Base-by-base conservation (phyloP, 768 basidiomycete species). In the Boletus insuetus region DNA sequence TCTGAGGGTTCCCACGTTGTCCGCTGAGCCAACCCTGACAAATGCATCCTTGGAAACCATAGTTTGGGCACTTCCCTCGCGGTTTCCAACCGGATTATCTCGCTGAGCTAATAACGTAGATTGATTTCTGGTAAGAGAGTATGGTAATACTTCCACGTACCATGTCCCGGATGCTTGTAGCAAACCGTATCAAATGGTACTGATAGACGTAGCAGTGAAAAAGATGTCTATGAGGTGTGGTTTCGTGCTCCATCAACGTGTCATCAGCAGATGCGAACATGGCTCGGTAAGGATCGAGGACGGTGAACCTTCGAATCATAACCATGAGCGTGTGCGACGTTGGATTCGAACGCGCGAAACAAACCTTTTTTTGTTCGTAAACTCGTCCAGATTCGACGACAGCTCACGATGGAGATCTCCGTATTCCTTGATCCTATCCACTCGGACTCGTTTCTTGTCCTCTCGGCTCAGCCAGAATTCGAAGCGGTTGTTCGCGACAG, bases 131-230 rank as follows among this genome's bases (percentile, higher is more conserved):
- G 3, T 5, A 32, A 35, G 1, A 2, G 13, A 14, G 13, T 14
- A 19, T 5, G 4, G 4, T n/a, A 2, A 50, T n/a, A 3, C 8
- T 24, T 20, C 17, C 35, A 58, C 77, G 19, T 42, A 80, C 79
- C 54, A 74, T 47, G 8, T 69, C 69, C n/a, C 65, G 58, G 6
- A 77, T 52, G 12, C 64, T 56, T 10, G 56, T 53, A 3, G 71
- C 64, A 56, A 80, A 77, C 13, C 65, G 69, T 64, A 77, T 74
- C 47, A 77, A 59, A 54, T 81, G 80, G 51, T 74, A 79, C 56
- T 91, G 86, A 65, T 87, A 90, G 29, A 87, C 80, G 60, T 85
- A 91, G 47, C 84, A 87, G 53, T 88, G 74, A 60, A 91, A 91
- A 9, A 91, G 73, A 64, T 84, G 82, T 39, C 84, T 81, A 68